These are phyloP conservation scores for Cladosporium sphaerospermum DNA, from an alignment of 2,329 filamentous ascomycete genomes.

Conservation along the genomic window DNA sequence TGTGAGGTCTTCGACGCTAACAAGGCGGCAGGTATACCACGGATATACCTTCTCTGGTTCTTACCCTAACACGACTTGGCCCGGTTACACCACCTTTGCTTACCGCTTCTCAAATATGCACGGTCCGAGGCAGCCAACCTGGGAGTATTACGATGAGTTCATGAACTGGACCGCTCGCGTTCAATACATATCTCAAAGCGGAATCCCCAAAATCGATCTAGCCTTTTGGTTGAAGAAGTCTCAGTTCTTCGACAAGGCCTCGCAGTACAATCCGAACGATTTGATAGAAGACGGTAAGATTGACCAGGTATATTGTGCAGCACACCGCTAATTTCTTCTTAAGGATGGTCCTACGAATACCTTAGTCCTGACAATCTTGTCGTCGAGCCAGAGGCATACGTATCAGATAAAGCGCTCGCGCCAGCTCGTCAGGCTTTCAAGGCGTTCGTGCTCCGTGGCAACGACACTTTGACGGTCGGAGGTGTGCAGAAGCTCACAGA, in stretches of 20 bases:
- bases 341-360: constrained; percentile 36
- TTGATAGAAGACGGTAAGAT: constrained; percentile 19
- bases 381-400: constrained; percentile 32
- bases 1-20: no score
- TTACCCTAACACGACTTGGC: constrained; percentile 46
- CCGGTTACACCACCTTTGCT: constrained; percentile 40
- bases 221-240: constrained; percentile 33
- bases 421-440: constrained; percentile 37
- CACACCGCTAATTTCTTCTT: constrained; percentile 25
- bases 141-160: constrained; percentile 33
- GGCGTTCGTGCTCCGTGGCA: constrained; percentile 36
- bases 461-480: constrained; percentile 33
- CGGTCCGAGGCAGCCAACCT: constrained; percentile 36
- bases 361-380: constrained; percentile 41
- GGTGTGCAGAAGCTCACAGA: constrained; percentile 31
- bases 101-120: constrained; percentile 40
- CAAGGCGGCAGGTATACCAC: constrained; percentile 29
- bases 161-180: constrained; percentile 35
- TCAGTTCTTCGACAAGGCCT: constrained; percentile 12
- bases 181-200: constrained; percentile 35
- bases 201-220: constrained; percentile 37
- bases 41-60: constrained; percentile 37
- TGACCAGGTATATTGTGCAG: neutral
- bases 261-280: constrained; percentile 21
- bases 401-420: constrained; percentile 34